Base-by-base conservation (phyloP, 495 filamentous ascomycete genomes). In the Penicillium nucicola region DNA sequence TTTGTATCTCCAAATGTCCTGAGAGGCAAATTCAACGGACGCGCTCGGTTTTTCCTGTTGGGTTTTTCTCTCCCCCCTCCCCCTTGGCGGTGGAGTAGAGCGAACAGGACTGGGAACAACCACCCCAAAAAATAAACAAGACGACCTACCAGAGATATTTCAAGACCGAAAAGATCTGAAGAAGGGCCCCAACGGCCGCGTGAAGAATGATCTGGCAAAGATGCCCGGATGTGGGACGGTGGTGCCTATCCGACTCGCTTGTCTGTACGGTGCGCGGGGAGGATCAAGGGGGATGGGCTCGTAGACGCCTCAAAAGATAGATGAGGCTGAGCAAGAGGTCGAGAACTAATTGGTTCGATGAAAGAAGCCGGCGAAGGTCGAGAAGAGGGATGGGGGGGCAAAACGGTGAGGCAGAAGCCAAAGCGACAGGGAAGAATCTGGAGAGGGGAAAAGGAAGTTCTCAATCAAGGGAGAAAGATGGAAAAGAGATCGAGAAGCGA, bases 141-240 rank as follows among this genome's bases (percentile, higher is more conserved):
- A 33, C 32, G 25, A 44, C 49, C 33, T 68, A 70, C 67, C 60
- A 52, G 60, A 48, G 39, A 22, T 7, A 46, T 45, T 45, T 50
- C 55, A 60, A 62, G 53, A 60, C 20, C 53, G 56, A 61, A 58
- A 9, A 32, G 60, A 55, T 36, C 57, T 39, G 52, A 47, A 44
- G 55, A 58, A 61, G 51, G 50, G 61, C 52, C 61, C 58, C 47
- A 56, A 31, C 56, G 56, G 61, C 61, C 61, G 56, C 50, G 58
- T 42, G 42, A 23, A 47, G 53, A 39, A 45, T 23, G 43, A 55
- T 62, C 63, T 66, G 63, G 63, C 56, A 60, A 59, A 42, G 50
- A 64, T 56, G 55, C 62, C 68, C 60, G 56, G 53, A 14, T 47
- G 14, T 17, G 30, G 13, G 42, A 58, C 34, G 46, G 25, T 33